Percentiles rank a stretch among this genome's conserved stretches.
phyloP scores from a whole-genome alignment of 2,329 filamentous ascomycete species.

The Penicillium sp. region DNA sequence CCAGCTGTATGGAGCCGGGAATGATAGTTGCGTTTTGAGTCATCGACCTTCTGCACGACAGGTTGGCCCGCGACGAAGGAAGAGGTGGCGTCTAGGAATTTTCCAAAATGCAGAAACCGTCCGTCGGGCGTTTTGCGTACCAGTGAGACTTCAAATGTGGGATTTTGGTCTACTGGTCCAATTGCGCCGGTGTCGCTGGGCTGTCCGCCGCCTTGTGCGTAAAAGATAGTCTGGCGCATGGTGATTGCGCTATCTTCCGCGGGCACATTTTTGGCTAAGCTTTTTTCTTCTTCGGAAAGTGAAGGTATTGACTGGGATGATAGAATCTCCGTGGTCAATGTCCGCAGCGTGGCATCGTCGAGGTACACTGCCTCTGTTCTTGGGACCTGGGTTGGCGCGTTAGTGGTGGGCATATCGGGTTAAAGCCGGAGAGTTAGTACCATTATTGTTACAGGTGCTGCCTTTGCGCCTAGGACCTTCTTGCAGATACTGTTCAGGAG shows the following conservation, averaged over 20 bases:
- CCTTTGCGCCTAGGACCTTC: background rate
- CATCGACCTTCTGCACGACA: conserved; percentile 27
- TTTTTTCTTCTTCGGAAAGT: conserved; percentile 22
- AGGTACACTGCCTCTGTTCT: conserved; percentile 30
- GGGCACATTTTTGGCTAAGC: conserved; percentile 22
- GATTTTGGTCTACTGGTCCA: conserved; percentile 6
- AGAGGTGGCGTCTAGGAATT: background rate
- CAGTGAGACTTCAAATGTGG: conserved; percentile 25
- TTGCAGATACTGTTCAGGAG: background rate
- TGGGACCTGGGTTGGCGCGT: conserved; percentile 2
- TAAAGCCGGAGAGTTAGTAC: background rate
- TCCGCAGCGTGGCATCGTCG: conserved; percentile 24
- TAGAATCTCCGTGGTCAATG: conserved; percentile 22
- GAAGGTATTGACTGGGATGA: conserved; percentile 23
- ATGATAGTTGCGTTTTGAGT: conserved; percentile 28
- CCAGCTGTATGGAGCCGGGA: conserved; percentile 35
- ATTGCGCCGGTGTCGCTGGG: conserved; percentile 31
- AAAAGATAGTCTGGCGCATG: conserved; percentile 30
- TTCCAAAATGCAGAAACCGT: conserved; percentile 30
- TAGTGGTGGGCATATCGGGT: background rate
- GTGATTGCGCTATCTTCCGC: conserved; percentile 21
- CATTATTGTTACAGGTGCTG: background rate
- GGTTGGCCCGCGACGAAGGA: conserved; percentile 17
- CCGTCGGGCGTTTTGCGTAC: conserved; percentile 29
- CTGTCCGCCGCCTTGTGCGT: conserved; percentile 31